Evolutionary conservation across 1,139 yeast genomes (phyloP), one percentile per base, ranked within the genome.

Genomic region (Hemisphaericaspora xylofermentans): DNA sequence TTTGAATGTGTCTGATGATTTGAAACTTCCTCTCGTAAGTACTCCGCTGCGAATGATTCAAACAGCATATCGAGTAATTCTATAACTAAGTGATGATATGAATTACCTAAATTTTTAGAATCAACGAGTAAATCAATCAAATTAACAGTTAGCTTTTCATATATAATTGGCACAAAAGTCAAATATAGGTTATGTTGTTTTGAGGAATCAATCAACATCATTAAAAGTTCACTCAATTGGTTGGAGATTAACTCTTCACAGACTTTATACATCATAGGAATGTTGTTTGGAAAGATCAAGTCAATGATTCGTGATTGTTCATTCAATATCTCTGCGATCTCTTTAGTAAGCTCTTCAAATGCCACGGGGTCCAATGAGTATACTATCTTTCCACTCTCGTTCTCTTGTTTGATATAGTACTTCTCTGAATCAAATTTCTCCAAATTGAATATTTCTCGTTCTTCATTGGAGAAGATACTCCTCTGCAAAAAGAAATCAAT

Each of bases 191-290:
- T 52, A 34, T 52, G 58, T 18, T 54, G 44, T 42, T 63, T 66
- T 1, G 75, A 57, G 1, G 56, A 41, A 5, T 62, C 66, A 6
- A 66, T 56, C 7, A 70, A 46, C 14, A 61, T 41, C 52, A 60
- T 53, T 3, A 69, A 51, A n/a, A 66, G 49, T 35, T 71, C 76
- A 34, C 62, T 59, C 12, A 72, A 49, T 43, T 69, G 75, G 44
- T 69, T 72, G 10, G 73, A 58, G 1, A 71, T 64, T 40, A 72
- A 56, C 45, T 73, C 78, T 48, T 73, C 78, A 41, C 74, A 61
- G 1, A 73, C 71, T 46, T 71, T 71, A 52, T 67, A 69, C 77
- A 72, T 72, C 71, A 73, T 70, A 1, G 78, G 76, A 5, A 72
- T 59, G 1, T 62, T 43, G 18, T 51, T 59, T 1, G 77, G 76